phyloP scores from a whole-genome alignment of 495 filamentous ascomycete genomes.

The Aspergillus cavernicola region DNA sequence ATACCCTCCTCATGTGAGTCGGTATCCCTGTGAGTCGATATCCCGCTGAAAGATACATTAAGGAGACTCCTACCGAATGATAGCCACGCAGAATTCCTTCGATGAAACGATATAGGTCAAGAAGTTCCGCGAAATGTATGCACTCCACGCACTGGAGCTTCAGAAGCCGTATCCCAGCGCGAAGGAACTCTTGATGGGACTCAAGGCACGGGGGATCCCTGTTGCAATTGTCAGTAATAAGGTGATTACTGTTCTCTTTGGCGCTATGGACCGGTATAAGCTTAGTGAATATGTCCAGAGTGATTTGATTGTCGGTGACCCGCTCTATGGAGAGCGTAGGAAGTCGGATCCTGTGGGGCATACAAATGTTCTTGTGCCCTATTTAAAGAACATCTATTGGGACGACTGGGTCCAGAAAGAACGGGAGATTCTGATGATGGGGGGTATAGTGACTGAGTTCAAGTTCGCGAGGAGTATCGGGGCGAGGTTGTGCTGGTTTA shows the following conservation, averaged over 20 bases:
- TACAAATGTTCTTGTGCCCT: constrained; percentile 18
- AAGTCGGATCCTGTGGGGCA: constrained; percentile 26
- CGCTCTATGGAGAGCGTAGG: constrained; percentile 18
- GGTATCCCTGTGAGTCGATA: constrained; percentile 22
- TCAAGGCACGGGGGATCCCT: constrained; percentile 14
- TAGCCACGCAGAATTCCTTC: background rate
- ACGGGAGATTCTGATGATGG: background rate
- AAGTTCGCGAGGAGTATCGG: background rate
- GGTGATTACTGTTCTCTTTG: constrained; percentile 18
- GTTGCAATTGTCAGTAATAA: constrained; percentile 29
- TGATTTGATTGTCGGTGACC: constrained; percentile 23
- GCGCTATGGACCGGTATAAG: constrained; percentile 16
- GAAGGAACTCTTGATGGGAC: constrained; percentile 10
- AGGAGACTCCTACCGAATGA: constrained; percentile 17
- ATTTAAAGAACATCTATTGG: constrained; percentile 2
- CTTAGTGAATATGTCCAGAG: constrained; percentile 16
- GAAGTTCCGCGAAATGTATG: constrained; percentile 23
- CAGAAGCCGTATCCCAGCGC: constrained; percentile 22
- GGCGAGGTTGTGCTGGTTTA: background rate
- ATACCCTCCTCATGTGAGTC: constrained; percentile 20
- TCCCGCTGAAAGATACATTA: constrained; percentile 19
- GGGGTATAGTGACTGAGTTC: background rate
- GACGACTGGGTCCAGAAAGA: background rate
- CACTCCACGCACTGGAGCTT: constrained; percentile 18
- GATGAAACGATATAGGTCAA: constrained; percentile 12